These are phyloP conservation scores for Akanthomyces lecanii DNA, from an alignment of 2,329 filamentous ascomycete genomes.

Conservation along the genomic window DNA sequence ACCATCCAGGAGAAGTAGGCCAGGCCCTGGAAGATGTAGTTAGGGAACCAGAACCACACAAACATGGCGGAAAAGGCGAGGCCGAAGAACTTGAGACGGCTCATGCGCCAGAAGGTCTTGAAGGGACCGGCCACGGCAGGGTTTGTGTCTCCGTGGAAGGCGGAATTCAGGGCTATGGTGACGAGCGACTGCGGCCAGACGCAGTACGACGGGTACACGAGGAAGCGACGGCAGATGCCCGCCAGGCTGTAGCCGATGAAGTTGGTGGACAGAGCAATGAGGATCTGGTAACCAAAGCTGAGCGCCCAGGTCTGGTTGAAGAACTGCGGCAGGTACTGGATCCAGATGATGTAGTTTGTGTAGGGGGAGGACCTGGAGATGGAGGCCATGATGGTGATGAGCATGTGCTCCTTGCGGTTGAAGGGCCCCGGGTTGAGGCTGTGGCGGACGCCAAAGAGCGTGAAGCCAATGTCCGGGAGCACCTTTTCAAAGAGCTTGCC, in stretches of 20 bases:
- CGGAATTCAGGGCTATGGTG: slow-evolving; percentile 43
- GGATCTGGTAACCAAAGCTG: slow-evolving; percentile 42
- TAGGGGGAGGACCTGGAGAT: slow-evolving; percentile 43
- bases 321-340: slow-evolving; percentile 38
- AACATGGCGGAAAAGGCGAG: slow-evolving; percentile 42
- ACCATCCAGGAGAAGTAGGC: slow-evolving; percentile 50
- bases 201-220: slow-evolving; percentile 48
- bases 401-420: slow-evolving; percentile 56
- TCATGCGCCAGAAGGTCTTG: slow-evolving; percentile 33
- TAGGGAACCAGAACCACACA: slow-evolving; percentile 50
- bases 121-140: slow-evolving; percentile 26
- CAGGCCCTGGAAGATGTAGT: slow-evolving; percentile 45
- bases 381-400: slow-evolving; percentile 57
- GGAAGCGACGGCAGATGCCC: slow-evolving; percentile 44
- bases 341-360: slow-evolving; percentile 45
- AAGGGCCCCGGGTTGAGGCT: slow-evolving; percentile 51
- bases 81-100: slow-evolving; percentile 43
- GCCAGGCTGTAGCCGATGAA: slow-evolving; percentile 54
- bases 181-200: slow-evolving; percentile 50
- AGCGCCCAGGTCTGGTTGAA: slow-evolving; percentile 39
- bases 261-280: slow-evolving; percentile 32
- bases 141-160: slow-evolving; percentile 36
- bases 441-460: slow-evolving; percentile 37
- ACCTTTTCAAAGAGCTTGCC: slow-evolving; percentile 31
- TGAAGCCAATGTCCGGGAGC: slow-evolving; percentile 44